phyloP scores from a whole-genome alignment of 495 filamentous ascomycete species.

The Cairneyella variabilis region DNA sequence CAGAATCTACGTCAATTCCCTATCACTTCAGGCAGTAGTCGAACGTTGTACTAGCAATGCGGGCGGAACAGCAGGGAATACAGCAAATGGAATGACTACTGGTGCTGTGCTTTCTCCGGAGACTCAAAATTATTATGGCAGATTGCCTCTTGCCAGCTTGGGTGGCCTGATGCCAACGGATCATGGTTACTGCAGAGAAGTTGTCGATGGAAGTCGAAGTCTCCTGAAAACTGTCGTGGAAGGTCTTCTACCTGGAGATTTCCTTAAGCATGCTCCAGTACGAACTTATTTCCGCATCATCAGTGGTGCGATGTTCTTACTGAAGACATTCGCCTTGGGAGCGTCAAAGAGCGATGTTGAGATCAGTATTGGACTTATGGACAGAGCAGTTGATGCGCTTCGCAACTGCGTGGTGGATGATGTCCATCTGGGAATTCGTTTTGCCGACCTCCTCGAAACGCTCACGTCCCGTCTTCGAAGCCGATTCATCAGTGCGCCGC shows the following conservation, averaged over 20 bases:
- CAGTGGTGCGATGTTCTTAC: constrained; percentile 89
- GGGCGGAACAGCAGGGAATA: constrained; percentile 9
- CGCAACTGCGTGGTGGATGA: constrained; percentile 89
- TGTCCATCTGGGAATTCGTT: constrained; percentile 89
- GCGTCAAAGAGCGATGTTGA: constrained; percentile 86
- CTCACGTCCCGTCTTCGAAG: constrained; percentile 70
- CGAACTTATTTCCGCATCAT: constrained; percentile 93
- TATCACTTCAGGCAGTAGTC: constrained; percentile 90
- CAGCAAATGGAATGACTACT: background rate
- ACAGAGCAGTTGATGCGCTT: constrained; percentile 73
- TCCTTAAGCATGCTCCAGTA: constrained; percentile 88
- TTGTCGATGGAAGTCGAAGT: constrained; percentile 81
- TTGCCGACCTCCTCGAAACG: constrained; percentile 86
- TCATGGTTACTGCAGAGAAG: constrained; percentile 79
- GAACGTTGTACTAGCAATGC: constrained; percentile 83
- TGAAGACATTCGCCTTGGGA: constrained; percentile 90
- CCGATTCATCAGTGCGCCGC: constrained; percentile 63
- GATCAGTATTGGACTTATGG: constrained; percentile 75
- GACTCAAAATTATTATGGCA: constrained; percentile 54
- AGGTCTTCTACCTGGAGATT: constrained; percentile 73
- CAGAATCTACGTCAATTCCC: constrained; percentile 85
- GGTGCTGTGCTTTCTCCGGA: constrained; percentile 43
- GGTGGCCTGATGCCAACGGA: constrained; percentile 55
- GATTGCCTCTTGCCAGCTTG: constrained; percentile 49
- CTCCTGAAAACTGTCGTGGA: constrained; percentile 81